Evolutionary conservation across 257 asterid genomes (phyloP).

Genomic region (Verbascum thapsus): DNA sequence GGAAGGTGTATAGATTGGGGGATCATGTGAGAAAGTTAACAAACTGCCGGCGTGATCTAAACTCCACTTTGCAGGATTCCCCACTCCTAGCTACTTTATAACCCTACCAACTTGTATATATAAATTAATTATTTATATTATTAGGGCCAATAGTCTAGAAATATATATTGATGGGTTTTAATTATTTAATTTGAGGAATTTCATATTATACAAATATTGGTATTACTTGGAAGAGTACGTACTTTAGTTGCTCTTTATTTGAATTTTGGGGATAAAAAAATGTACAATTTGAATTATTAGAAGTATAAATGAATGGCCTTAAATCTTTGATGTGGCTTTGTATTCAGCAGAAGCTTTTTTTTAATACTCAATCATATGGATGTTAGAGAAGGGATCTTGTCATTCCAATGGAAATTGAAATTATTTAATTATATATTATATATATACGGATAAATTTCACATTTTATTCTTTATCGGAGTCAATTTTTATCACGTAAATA

Average conservation of each 20-base stretch:
- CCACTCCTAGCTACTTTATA: conserved; percentile 2
- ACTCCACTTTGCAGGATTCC: conserved; percentile 48
- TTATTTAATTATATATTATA: too few species aligned
- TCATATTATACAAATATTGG: too few species aligned
- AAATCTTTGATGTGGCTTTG: conserved; percentile 9
- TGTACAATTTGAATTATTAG: too few species aligned
- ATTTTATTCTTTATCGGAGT: background rate
- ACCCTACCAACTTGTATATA: too few species aligned
- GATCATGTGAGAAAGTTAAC: conserved; percentile 40
- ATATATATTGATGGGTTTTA: too few species aligned
- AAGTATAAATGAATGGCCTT: conserved; percentile 2
- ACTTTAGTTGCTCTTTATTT: too few species aligned
- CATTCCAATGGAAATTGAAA: background rate
- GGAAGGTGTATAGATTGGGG: conserved; percentile 25
- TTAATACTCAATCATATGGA: conserved; percentile 27
- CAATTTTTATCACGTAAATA: background rate
- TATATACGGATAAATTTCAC: background rate
- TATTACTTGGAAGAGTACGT: too few species aligned
- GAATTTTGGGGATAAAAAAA: too few species aligned
- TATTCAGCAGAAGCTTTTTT: conserved; percentile 6
- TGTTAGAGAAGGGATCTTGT: background rate
- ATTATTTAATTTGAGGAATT: too few species aligned
- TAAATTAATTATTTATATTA: too few species aligned
- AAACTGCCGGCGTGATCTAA: conserved; percentile 34
- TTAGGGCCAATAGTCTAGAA: too few species aligned